Evolutionary conservation across 192 early-diverging fungal species (phyloP).

Genomic region (Coemansia sp.): DNA sequence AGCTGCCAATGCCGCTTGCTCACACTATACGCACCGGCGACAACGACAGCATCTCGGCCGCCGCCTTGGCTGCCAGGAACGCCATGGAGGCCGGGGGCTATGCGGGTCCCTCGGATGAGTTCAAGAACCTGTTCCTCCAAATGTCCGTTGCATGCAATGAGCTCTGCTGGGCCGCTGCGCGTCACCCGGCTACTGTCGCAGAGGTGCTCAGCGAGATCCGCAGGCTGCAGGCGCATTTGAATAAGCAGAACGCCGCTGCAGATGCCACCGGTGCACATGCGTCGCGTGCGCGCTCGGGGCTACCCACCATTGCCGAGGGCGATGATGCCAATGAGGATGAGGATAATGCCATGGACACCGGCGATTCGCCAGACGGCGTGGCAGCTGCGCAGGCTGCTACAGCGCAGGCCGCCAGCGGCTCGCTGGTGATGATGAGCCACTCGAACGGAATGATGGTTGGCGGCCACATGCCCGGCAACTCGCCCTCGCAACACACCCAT

Average conservation of each 20-base stretch:
- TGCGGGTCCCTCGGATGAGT: constrained; percentile 31
- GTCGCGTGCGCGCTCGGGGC: constrained; percentile 1
- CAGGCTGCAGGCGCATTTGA: constrained; percentile 43
- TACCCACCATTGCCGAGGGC: constrained; percentile 27
- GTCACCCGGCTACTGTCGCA: constrained; percentile 35
- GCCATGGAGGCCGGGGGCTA: constrained; percentile 40
- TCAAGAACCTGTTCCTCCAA: constrained; percentile 49
- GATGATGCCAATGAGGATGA: constrained; percentile 3
- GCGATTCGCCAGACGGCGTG: neutral
- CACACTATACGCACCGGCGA: constrained; percentile 34
- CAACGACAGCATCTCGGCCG: constrained; percentile 32
- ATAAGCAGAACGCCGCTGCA: constrained; percentile 13
- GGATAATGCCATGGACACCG: neutral
- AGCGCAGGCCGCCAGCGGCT: constrained; percentile 9
- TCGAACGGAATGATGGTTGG: constrained; percentile 11
- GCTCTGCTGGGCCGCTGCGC: constrained; percentile 52
- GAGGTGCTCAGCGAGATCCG: constrained; percentile 52
- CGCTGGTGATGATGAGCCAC: constrained; percentile 37
- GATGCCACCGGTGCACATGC: neutral
- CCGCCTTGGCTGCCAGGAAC: constrained; percentile 30
- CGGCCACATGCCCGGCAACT: constrained; percentile 5
- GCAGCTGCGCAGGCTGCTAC: constrained; percentile 2
- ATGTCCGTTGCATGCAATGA: constrained; percentile 43
- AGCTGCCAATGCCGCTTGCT: constrained; percentile 13
- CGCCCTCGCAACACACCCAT: constrained; percentile 30